phyloP scores from a whole-genome alignment of 1,284 basidiomycete species.

The Fomitopsis palustris region DNA sequence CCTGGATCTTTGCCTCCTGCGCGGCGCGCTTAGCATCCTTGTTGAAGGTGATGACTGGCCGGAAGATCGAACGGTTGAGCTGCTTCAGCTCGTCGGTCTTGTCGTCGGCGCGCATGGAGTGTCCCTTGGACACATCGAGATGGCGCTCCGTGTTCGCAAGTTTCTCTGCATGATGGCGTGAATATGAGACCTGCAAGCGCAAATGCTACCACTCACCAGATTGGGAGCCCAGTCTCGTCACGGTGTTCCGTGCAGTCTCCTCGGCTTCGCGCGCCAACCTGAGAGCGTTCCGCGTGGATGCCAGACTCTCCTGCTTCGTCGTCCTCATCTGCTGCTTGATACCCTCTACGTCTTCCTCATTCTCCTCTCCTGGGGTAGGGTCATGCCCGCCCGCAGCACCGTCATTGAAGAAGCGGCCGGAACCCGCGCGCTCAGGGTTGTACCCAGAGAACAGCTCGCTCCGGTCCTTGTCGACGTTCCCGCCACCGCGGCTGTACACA shows the following conservation, averaged over 20 bases:
- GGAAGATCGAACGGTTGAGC: constrained; percentile 94
- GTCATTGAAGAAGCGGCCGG: constrained; percentile 62
- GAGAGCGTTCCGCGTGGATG: constrained; percentile 89
- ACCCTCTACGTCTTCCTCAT: constrained; percentile 94
- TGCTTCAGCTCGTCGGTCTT: constrained; percentile 92
- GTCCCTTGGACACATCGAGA: constrained; percentile 90
- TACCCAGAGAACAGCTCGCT: constrained; percentile 75
- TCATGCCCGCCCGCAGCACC: constrained; percentile 43
- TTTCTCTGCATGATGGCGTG: constrained; percentile 51
- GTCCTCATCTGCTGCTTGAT: constrained; percentile 93
- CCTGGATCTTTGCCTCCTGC: constrained; percentile 84
- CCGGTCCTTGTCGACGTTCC: constrained; percentile 60
- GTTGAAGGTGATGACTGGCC: constrained; percentile 87
- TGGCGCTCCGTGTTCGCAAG: constrained; percentile 96
- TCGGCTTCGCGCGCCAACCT: constrained; percentile 93
- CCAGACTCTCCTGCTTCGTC: constrained; percentile 92
- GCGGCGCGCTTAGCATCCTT: constrained; percentile 90
- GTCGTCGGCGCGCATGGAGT: constrained; percentile 88
- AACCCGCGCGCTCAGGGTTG: constrained; percentile 49
- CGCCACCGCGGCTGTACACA: constrained; percentile 55
- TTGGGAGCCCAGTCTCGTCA: constrained; percentile 89
- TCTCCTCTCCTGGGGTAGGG: constrained; percentile 70
- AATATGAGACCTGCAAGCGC: not conserved
- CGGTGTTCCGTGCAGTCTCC: constrained; percentile 89
- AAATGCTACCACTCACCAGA: constrained; percentile 60